Base-by-base conservation (phyloP, 1,284 basidiomycete genomes). In the Rhodotorula sp. region DNA sequence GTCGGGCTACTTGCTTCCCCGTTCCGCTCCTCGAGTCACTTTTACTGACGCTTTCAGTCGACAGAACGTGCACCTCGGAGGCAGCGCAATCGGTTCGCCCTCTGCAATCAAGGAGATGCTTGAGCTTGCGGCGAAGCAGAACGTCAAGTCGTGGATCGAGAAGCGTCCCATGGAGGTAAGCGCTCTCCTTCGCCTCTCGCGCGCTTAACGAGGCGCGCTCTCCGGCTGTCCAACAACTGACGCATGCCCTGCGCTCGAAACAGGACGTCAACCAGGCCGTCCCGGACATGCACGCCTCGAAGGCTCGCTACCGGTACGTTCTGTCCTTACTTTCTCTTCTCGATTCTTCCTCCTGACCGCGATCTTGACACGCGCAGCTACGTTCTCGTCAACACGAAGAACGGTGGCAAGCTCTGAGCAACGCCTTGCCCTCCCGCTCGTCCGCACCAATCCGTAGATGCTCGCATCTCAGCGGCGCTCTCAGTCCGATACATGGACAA, bases 381-480 rank as follows among this genome's bases (percentile, higher is more conserved):
- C 71, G 81, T 82, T 40, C 78, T 84, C 52, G 79, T 83, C 65
- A 83, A 83, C 79, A 76, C 80, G 67, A 55, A 78, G 54, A 76
- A 76, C 68, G 75, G 75, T 28, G 79, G 76, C 46, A 77, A 78
- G 73, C 72, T 80, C 54, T 76, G 72, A 59, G 50, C 52, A 51
- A 26, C 16, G 8, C 16, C 46, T 16, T 22, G 3, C 8, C 22
- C 31, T 50, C 31, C 31, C 26, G 9, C 20, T 28, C 50, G 47
- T 20, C 28, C 40, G 34, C 30, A 18, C 53, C 5, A 22, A 34
- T 10, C 4, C 15, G 30, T 31, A 30, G 52, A 30, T 31, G 30
- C 53, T 34, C 28, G 28, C 16, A 16, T 16, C 20, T 6, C 28
- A 54, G 53, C 24, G 24, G 40, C 40, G 10, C 13, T 44, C 40